A percentile compares a stretch with the other conserved stretches of the same genome.
Evolutionary conservation across 441 rosid species (phyloP).

Genomic region (Corymbia calophylla): DNA sequence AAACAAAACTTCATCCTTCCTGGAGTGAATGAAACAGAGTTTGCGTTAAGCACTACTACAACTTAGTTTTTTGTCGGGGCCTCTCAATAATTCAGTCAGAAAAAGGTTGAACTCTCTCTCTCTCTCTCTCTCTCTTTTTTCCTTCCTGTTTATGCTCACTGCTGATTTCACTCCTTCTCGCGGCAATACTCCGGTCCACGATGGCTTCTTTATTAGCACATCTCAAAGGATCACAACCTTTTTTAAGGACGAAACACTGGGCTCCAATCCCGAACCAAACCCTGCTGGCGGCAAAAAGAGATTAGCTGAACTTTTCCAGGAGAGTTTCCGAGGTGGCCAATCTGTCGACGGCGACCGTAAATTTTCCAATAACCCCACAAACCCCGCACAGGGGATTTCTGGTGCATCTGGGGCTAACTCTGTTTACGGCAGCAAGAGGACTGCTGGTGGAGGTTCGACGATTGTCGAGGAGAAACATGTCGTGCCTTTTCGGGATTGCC

Average conservation of each 20-base stretch:
- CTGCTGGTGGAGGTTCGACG: background rate
- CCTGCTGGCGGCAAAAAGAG: background rate
- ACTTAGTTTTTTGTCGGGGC: background rate
- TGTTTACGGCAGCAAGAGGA: background rate
- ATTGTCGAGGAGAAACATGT: background rate
- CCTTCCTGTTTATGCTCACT: background rate
- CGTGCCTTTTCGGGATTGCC: background rate
- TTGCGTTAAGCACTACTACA: background rate
- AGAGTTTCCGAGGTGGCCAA: background rate
- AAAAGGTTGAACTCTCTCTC: background rate
- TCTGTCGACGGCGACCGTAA: background rate
- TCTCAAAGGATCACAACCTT: background rate
- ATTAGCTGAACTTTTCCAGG: background rate
- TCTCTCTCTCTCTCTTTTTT: no score
- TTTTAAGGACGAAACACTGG: background rate
- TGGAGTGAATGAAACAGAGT: background rate
- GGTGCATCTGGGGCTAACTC: background rate
- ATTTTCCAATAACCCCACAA: background rate
- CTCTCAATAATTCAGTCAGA: background rate
- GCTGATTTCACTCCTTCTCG: background rate
- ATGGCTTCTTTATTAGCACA: background rate
- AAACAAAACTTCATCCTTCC: background rate
- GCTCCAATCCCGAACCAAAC: background rate
- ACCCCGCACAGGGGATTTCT: background rate
- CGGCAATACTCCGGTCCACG: background rate